A percentile compares a stretch with the other conserved stretches of the same genome.
Evolutionary conservation across 257 asterid species (phyloP).

Genomic region (Fraxinus americana): DNA sequence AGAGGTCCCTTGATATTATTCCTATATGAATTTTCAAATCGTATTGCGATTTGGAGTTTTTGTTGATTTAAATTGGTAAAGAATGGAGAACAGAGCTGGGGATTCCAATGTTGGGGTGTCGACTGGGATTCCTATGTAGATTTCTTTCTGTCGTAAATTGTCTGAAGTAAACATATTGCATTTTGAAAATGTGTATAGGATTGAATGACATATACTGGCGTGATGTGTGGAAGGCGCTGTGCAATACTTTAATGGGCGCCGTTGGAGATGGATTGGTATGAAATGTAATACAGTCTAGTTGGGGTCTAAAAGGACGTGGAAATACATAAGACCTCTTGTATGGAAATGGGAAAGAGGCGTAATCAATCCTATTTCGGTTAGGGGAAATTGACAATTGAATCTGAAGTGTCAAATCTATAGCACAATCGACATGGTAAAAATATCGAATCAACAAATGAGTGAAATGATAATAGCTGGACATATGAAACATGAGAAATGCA

Average conservation of each 20-base stretch:
- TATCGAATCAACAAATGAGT: too few relatives aligned
- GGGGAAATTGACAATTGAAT: neutral
- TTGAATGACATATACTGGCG: neutral
- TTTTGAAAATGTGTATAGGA: too few relatives aligned
- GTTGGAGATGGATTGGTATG: neutral
- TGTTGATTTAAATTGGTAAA: neutral
- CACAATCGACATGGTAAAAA: neutral
- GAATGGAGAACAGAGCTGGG: neutral
- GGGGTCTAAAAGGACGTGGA: neutral
- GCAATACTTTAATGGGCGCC: neutral
- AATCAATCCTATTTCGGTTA: neutral
- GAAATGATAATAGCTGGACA: neutral
- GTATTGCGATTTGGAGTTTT: neutral
- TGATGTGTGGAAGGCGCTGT: neutral
- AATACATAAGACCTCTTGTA: neutral
- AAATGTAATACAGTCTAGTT: neutral
- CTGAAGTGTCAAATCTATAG: neutral
- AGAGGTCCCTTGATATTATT: neutral
- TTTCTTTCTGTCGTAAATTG: neutral
- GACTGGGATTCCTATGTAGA: too few relatives aligned
- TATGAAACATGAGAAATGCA: neutral
- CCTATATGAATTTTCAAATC: neutral
- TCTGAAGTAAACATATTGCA: too few relatives aligned
- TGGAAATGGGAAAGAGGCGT: too few relatives aligned
- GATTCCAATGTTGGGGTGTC: neutral